These are phyloP conservation scores for Crithidia sp. DNA, from an alignment of 208 protist species.

Conservation along the genomic window DNA sequence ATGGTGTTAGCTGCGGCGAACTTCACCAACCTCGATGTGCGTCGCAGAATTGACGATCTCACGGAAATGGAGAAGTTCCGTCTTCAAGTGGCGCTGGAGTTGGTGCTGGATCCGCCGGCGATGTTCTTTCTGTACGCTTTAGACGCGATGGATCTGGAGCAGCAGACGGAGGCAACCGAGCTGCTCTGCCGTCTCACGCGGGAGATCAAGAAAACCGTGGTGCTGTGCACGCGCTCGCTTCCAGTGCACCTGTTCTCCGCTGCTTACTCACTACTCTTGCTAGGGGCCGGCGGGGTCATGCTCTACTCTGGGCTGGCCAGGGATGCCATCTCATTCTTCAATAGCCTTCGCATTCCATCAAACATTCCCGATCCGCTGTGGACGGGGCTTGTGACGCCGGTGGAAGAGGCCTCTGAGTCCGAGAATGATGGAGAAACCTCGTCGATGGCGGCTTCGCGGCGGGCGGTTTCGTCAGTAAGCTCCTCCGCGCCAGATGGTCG, in stretches of 20 bases:
- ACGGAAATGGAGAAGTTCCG: constrained; percentile 46
- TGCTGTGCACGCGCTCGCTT: constrained; percentile 48
- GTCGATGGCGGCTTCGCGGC: background rate
- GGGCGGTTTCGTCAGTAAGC: background rate
- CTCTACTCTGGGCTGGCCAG: constrained; percentile 53
- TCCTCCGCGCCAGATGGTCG: constrained; percentile 1
- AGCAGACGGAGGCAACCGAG: constrained; percentile 29
- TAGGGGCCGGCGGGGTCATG: constrained; percentile 41
- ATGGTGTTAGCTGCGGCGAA: constrained; percentile 40
- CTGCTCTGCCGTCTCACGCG: constrained; percentile 42
- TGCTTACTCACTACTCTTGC: constrained; percentile 47
- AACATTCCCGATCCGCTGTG: constrained; percentile 21
- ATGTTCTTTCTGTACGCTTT: constrained; percentile 53
- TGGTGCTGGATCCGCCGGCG: constrained; percentile 60
- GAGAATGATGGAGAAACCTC: background rate
- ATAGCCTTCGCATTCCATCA: constrained; percentile 40
- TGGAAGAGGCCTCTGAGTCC: background rate
- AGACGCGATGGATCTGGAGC: constrained; percentile 30
- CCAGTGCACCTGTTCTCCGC: constrained; percentile 41
- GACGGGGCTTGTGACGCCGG: constrained; percentile 9
- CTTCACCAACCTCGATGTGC: constrained; percentile 45
- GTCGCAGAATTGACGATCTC: constrained; percentile 37
- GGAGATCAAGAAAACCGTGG: constrained; percentile 57
- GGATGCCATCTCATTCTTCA: constrained; percentile 52
- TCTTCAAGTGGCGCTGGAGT: constrained; percentile 64